These are phyloP conservation scores for Termitomyces sp. DNA, from an alignment of 768 basidiomycete genomes.

Conservation along the genomic window DNA sequence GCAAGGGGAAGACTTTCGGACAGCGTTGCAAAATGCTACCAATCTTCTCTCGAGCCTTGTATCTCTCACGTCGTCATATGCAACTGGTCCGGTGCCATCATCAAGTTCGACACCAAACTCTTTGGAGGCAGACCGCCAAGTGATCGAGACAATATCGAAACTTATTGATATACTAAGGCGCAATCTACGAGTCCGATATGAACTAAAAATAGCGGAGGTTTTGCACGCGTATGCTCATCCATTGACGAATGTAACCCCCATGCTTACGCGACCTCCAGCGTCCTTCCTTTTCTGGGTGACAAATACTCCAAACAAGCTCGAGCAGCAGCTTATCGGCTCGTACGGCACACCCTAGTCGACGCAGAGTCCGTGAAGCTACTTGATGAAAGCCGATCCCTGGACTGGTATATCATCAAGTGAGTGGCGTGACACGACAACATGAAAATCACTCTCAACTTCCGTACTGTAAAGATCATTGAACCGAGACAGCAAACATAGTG, in stretches of 20 bases:
- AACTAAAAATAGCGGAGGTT: conserved; percentile 65
- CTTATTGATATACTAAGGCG: conserved; percentile 65
- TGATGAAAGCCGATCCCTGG: conserved; percentile 55
- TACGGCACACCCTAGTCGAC: conserved; percentile 78
- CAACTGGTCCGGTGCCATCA: conserved; percentile 26
- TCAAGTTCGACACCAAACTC: conserved; percentile 34
- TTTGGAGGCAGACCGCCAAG: conserved; percentile 46
- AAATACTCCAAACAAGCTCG: conserved; percentile 66
- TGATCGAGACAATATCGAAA: conserved; percentile 61
- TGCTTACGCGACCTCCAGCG: conserved; percentile 40
- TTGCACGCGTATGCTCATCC: conserved; percentile 63
- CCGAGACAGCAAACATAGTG: conserved; percentile 76
- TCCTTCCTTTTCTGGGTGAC: conserved; percentile 79
- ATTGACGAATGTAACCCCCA: background rate
- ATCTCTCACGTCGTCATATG: conserved; percentile 32
- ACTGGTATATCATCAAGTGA: conserved; percentile 91
- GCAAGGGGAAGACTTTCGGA: conserved; percentile 67
- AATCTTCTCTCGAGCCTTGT: conserved; percentile 54
- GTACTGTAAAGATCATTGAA: conserved; percentile 60
- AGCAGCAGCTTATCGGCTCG: conserved; percentile 78
- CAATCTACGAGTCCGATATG: conserved; percentile 72
- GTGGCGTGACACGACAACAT: conserved; percentile 9
- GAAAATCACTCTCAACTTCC: conserved; percentile 6
- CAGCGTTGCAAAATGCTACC: conserved; percentile 63
- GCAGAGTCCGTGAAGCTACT: conserved; percentile 64